Evolutionary conservation across 768 basidiomycete genomes (phyloP), one percentile per base, ranked within the genome.

Genomic region (Lactarius akahatsu): DNA sequence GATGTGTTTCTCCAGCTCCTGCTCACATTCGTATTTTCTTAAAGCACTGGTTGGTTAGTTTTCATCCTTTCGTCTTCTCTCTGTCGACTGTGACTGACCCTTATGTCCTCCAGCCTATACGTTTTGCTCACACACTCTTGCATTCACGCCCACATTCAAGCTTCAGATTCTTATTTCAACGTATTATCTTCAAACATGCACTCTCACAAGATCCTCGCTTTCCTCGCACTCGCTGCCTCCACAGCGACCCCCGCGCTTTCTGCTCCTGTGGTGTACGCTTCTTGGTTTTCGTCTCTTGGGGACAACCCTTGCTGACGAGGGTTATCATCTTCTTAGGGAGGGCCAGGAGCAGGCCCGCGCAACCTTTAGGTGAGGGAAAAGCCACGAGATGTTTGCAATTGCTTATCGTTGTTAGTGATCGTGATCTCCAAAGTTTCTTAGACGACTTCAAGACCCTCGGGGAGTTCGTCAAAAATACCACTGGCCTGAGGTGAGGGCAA

Each of bases 11-110:
- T 32, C n/a, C 23, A 60, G 52, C 50, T 60, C 38, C 34, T 56
- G 32, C 45, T 62, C 56, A 62, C 16, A 40, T 66, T 62, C 28
- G 23, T 34, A 18, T 26, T 45, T 11, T 38, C 38, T 7, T 11
- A 5, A 40, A 61, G 61, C 57, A 66, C 65, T 62, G 65, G 65
- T 66, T 66, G 65, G 65, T 66, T 36, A 55, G 65, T 38, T 50
- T 20, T 10, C 3, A 10, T 26, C 26, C 15, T 23, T 26, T 26
- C 50, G 26, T 2, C 20, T 16, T 47, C 41, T n/a, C 13, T 61
- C 16, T 23, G 2, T 30, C 28, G 10, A 23, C 45, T 20, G 28
- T 38, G 3, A 28, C 38, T 43, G 20, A 61, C 36, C 13, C 20
- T 30, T 5, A 50, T 15, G 20, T n/a, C 18, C 26, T 28, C n/a